Evolutionary conservation across 306 rosid species (phyloP).

Genomic region (Luffa aegyptiaca): DNA sequence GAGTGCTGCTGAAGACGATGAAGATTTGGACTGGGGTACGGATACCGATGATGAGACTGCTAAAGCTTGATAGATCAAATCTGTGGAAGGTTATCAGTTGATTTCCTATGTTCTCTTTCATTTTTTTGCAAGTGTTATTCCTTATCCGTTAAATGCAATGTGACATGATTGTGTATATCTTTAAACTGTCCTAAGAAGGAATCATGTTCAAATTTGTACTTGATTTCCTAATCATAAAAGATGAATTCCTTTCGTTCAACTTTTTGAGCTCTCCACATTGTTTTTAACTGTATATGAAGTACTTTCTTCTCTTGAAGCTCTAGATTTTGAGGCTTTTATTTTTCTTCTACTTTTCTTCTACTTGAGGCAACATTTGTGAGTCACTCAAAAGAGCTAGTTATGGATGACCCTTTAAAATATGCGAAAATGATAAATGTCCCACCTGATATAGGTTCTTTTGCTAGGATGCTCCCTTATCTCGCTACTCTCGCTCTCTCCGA

Average conservation of each 20-base stretch:
- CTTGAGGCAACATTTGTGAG: background rate
- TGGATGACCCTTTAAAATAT: too few relatives aligned
- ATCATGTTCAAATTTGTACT: background rate
- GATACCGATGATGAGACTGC: conserved; percentile 46
- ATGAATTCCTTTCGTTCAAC: background rate
- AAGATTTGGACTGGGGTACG: conserved; percentile 83
- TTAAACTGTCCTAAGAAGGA: conserved; percentile 6
- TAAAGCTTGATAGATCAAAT: conserved; percentile 28
- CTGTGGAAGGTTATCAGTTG: background rate
- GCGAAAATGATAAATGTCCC: too few relatives aligned
- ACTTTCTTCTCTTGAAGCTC: background rate
- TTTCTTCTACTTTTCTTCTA: background rate
- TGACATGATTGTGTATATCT: conserved; percentile 3
- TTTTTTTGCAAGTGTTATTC: background rate
- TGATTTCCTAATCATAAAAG: background rate
- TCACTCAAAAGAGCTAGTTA: background rate
- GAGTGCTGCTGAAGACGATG: conserved; percentile 66
- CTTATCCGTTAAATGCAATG: background rate
- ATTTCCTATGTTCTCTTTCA: background rate
- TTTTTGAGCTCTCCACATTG: background rate
- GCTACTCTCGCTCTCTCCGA: too few relatives aligned
- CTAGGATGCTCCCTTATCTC: too few relatives aligned
- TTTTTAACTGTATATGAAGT: too few relatives aligned
- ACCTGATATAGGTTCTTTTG: too few relatives aligned
- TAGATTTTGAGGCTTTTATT: background rate